Conservation (phyloP, 2,329 filamentous ascomycete genomes). For the Beauveria sp. region DNA sequence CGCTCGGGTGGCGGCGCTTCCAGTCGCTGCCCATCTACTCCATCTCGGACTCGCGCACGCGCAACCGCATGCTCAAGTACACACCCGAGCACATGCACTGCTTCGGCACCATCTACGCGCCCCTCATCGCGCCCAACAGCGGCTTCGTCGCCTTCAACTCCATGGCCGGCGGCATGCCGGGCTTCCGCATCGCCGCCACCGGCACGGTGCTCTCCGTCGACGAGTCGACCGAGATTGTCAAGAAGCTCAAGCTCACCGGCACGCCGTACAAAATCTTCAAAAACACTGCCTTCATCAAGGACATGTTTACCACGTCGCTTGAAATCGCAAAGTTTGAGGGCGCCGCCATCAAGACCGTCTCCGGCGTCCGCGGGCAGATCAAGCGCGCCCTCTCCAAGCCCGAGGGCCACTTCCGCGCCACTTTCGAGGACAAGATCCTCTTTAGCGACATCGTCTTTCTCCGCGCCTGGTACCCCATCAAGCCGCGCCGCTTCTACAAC, state of each 20-base stretch:
- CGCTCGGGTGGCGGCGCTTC: conserved; percentile 91
- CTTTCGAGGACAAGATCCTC: conserved; percentile 97
- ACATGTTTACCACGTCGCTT: conserved; percentile 90
- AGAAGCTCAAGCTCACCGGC: conserved; percentile 96
- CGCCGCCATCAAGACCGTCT: conserved; percentile 90
- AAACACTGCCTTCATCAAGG: conserved; percentile 97
- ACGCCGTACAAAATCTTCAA: conserved; percentile 97
- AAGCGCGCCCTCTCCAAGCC: conserved; percentile 90
- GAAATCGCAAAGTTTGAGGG: conserved; percentile 99
- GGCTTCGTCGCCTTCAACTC: conserved; percentile 92
- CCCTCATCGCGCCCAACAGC: conserved; percentile 89
- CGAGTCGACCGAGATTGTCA: conserved; percentile 94
- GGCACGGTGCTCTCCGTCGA: conserved; percentile 92
- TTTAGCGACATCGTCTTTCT: conserved; percentile 96
- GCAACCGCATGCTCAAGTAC: conserved; percentile 98
- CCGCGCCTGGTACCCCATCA: conserved; percentile 92
- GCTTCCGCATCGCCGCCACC: conserved; percentile 90
- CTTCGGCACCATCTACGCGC: conserved; percentile 91
- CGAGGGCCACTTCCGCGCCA: conserved; percentile 87
- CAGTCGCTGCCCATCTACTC: conserved; percentile 89
- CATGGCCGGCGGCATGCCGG: conserved; percentile 74
- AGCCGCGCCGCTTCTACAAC: conserved; percentile 94
- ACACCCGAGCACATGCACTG: conserved; percentile 99
- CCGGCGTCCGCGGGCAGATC: conserved; percentile 91
- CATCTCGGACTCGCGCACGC: conserved; percentile 84